phyloP scores from a whole-genome alignment of 805 yeast species.

The Geotrichum ghanense region DNA sequence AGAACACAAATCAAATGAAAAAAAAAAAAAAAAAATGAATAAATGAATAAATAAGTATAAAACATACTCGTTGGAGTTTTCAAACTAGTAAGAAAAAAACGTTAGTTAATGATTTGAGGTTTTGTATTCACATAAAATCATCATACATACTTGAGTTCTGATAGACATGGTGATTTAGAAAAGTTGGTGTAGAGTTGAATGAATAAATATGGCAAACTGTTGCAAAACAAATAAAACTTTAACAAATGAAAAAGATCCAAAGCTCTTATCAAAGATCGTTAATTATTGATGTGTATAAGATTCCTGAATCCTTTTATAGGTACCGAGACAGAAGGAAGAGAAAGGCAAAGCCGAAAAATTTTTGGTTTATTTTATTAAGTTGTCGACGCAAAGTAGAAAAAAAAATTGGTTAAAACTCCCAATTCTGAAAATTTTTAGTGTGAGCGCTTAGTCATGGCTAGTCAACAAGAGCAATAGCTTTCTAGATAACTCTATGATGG shows the following conservation, averaged over 20 bases:
- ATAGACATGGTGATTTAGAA: constrained; percentile 24
- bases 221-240: no score
- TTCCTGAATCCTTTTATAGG: no score
- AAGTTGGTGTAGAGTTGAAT: no score
- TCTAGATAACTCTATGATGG: no score
- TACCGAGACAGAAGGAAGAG: neutral
- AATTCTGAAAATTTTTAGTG: neutral
- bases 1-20: no score
- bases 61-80: constrained; percentile 60
- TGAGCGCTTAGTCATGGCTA: neutral
- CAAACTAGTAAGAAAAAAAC: constrained; percentile 42
- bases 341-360: neutral
- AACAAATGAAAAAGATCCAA: no score
- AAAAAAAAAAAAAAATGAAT: neutral
- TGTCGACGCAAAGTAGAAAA: neutral
- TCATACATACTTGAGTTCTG: constrained; percentile 22
- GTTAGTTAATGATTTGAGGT: constrained; percentile 8
- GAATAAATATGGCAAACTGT: no score
- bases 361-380: no score
- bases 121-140: neutral
- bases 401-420: neutral
- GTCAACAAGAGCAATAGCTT: neutral
- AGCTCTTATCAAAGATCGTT: neutral
- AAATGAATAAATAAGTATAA: neutral
- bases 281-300: neutral